These are phyloP conservation scores for Rhizoclosmatium globosum DNA, from an alignment of 192 early-diverging fungal species.

Conservation along the genomic window DNA sequence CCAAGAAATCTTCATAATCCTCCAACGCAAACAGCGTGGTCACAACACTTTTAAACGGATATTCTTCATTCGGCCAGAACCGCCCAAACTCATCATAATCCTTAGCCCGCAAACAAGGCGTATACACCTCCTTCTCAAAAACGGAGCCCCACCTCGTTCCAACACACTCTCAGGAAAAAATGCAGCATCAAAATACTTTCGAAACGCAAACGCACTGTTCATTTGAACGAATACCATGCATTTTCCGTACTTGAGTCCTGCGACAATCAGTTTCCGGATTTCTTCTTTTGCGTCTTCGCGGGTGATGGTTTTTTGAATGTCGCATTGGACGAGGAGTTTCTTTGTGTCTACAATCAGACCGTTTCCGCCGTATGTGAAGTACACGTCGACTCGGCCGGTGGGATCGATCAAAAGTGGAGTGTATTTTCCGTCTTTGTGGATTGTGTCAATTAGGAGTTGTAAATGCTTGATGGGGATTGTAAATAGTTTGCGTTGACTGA, in stretches of 20 bases:
- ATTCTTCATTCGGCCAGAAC: slow-evolving; percentile 37
- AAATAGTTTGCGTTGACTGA: slow-evolving; percentile 15
- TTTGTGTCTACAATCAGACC: slow-evolving; percentile 48
- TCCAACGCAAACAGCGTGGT: slow-evolving; percentile 44
- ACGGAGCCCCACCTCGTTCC: slow-evolving; percentile 22
- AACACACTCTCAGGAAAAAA: slow-evolving; percentile 41
- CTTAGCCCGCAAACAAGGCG: slow-evolving; percentile 30
- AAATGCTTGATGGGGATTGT: slow-evolving; percentile 24
- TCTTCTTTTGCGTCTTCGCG: slow-evolving; percentile 34
- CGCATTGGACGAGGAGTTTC: slow-evolving; percentile 42
- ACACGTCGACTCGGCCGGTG: slow-evolving; percentile 41
- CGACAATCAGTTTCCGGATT: slow-evolving; percentile 36
- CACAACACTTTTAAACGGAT: slow-evolving; percentile 41
- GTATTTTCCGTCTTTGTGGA: slow-evolving; percentile 39
- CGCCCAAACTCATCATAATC: slow-evolving; percentile 33
- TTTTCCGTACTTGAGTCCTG: slow-evolving; percentile 45
- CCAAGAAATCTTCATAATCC: slow-evolving; percentile 50
- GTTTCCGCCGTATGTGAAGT: slow-evolving; percentile 45
- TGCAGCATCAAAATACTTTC: slow-evolving; percentile 37
- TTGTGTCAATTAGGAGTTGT: slow-evolving; percentile 31
- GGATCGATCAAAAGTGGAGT: slow-evolving; percentile 53
- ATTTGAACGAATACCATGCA: slow-evolving; percentile 44
- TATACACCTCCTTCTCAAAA: slow-evolving; percentile 34
- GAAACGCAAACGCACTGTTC: slow-evolving; percentile 46
- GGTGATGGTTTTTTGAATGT: slow-evolving; percentile 42